Evolutionary conservation across 129 eudicot genomes (phyloP), one percentile per base, ranked within the genome.

Genomic region (Flaveria robusta): DNA sequence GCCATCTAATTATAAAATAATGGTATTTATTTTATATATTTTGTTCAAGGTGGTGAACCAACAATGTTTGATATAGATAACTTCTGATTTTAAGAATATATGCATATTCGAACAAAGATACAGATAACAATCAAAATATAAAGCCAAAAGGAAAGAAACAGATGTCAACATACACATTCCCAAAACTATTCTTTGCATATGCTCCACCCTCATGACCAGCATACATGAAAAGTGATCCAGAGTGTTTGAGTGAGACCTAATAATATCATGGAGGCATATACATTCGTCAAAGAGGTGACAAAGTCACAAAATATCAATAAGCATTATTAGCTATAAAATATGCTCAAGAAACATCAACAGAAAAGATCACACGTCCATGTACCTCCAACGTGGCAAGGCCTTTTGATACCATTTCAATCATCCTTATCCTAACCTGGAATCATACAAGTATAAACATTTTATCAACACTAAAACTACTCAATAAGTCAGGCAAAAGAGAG

Each of bases 141-240:
- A 72, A 71, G 39, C 31, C 66, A 79, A 52, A 31, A 20, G 55
- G 26, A 62, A 71, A 78, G 58, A 26, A 76, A 16, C 29, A 16
- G 70, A 13, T 34, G 39, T 42, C 49, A 74, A 66, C 96, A 72
- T 88, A 93, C 99, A 94, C 77, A 80, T 94, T 94, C 49, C 99
- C 99, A 20, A 68, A 94, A 77, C 99, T 94, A 77, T 94, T 94
- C 77, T 94, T 94, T 26, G 99, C 99, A 87, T 94, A 94, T 66
- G 99, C 97, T 69, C 99, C 99, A 74, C 99, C 99, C 77, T 87
- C 87, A 66, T 94, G 96, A 68, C 99, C 99, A 81, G 99, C 99
- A 80, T 94, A 94, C 99, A 94, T 94, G 76, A 94, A 94, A 85
- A 94, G 97, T 3, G 99, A 94, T 73, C 99, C 99, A 73, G 99